Base-by-base conservation (phyloP, 2,329 filamentous ascomycete genomes). In the Colletotrichum kahawae region DNA sequence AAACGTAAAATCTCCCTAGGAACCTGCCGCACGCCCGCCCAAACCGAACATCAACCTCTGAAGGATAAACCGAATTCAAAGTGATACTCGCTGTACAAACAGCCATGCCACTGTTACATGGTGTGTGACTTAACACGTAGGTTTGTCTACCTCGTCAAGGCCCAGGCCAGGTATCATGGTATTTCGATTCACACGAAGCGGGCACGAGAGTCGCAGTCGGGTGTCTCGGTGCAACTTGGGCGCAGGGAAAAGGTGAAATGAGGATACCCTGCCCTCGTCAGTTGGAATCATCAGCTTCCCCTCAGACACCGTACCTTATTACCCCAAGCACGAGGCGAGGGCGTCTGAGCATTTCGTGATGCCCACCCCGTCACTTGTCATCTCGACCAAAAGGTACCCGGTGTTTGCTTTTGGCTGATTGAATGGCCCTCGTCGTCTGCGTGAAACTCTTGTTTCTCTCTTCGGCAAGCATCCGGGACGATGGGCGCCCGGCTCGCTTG, bases 151-250 rank as follows among this genome's bases (percentile, higher is more conserved):
- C 48, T 48, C n/a, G 43, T 74, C 29, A 38, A 59, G 48, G 36
- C 24, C 34, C 48, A 21, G n/a, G n/a, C 34, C 48, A 21, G n/a
- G 43, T 48, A 48, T 48, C 63, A n/a, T 12, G 54, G 31, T 36
- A 43, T 38, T 48, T 12, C n/a, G 63, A 29, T 43, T n/a, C 14
- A 48, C 43, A 65, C 18, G 34, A 48, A 67, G 68, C 60, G 67
- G 60, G 31, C 67, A 71, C 62, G 62, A 62, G 31, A 60, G 60
- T 71, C 51, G 67, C 71, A 74, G 67, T 38, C 62, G 67, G 71
- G 60, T 70, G 71, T 71, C 60, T 74, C 59, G 60, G 71, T 74
- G 60, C 67, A 60, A 74, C 67, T 74, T 56, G 34, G 31, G 70
- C 31, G 59, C 67, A 60, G 48, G 65, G 56, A 56, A 68, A 34